phyloP scores from a whole-genome alignment of 345 rosid genomes.

The Streptanthus diversifolius region DNA sequence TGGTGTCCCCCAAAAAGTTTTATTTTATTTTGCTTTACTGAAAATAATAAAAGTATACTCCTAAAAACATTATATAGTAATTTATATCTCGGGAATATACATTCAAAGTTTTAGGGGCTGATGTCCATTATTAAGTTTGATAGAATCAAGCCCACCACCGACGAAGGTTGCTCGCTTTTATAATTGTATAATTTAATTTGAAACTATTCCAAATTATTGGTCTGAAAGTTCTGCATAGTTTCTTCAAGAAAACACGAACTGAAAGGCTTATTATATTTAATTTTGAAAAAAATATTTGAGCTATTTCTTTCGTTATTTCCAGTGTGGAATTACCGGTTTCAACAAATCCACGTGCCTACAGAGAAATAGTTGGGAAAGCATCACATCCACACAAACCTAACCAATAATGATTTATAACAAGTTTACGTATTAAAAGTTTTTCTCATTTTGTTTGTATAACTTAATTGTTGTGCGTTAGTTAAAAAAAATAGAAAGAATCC shows the following conservation, averaged over 20 bases:
- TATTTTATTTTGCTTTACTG: not conserved
- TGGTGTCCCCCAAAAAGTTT: not conserved
- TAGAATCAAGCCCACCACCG: constrained; percentile 14
- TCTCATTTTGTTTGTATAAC: not conserved
- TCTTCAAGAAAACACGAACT: not conserved
- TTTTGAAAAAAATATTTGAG: not conserved
- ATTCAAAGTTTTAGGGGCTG: not conserved
- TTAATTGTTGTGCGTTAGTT: not conserved
- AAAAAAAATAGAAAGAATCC: not conserved
- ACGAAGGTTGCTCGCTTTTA: not conserved
- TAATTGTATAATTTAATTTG: not conserved
- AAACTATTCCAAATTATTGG: constrained; percentile 5
- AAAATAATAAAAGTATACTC: not conserved
- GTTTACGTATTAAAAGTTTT: not conserved
- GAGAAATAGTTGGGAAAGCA: constrained; percentile 1
- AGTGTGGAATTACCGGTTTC: not conserved
- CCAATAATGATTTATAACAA: not conserved
- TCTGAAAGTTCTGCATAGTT: constrained; percentile 5
- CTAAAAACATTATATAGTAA: not conserved
- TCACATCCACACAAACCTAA: constrained; percentile 32
- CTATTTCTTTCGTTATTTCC: not conserved
- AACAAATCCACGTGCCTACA: constrained; percentile 16
- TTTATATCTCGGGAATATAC: not conserved
- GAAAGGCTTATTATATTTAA: not conserved
- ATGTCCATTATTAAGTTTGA: not conserved